phyloP scores from a whole-genome alignment of 176 grass and related monocot species.

The Aechmea fasciata region DNA sequence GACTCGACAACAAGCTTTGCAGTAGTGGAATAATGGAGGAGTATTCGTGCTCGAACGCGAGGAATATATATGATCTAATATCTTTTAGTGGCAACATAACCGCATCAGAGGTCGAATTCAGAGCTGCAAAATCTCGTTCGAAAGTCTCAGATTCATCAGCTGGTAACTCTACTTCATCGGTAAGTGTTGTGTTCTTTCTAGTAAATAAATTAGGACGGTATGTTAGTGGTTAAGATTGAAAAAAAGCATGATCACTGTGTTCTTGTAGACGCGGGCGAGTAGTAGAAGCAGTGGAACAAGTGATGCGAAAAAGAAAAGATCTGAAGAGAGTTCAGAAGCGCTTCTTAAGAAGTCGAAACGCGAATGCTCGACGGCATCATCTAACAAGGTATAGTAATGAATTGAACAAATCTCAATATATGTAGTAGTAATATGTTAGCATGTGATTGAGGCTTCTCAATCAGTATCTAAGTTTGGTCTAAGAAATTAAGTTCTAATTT shows the following conservation, averaged over 20 bases:
- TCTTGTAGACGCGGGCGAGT: constrained; percentile 36
- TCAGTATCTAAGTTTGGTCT: background rate
- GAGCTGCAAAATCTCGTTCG: constrained; percentile 13
- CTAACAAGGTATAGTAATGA: constrained; percentile 52
- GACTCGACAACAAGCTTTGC: constrained; percentile 46
- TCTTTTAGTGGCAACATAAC: constrained; percentile 38
- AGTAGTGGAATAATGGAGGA: constrained; percentile 27
- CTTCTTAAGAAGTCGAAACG: constrained; percentile 63
- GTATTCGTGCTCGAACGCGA: constrained; percentile 48
- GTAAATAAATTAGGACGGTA: background rate
- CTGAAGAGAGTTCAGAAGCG: constrained; percentile 38
- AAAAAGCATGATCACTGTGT: background rate
- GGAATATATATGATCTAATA: constrained; percentile 69
- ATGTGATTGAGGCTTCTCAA: background rate
- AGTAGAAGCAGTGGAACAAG: constrained; percentile 25
- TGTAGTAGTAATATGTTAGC: background rate
- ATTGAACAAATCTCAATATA: background rate
- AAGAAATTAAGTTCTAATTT: constrained; percentile 7
- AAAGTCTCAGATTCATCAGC: constrained; percentile 17
- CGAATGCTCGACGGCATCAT: constrained; percentile 51
- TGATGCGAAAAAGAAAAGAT: constrained; percentile 69
- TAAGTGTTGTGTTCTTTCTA: background rate
- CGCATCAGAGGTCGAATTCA: constrained; percentile 10
- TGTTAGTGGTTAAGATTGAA: background rate
- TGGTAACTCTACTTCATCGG: background rate